Evolutionary conservation across 2,329 filamentous ascomycete species (phyloP), one percentile per base, ranked within the genome.

Genomic region (Cladosporium colombiae): DNA sequence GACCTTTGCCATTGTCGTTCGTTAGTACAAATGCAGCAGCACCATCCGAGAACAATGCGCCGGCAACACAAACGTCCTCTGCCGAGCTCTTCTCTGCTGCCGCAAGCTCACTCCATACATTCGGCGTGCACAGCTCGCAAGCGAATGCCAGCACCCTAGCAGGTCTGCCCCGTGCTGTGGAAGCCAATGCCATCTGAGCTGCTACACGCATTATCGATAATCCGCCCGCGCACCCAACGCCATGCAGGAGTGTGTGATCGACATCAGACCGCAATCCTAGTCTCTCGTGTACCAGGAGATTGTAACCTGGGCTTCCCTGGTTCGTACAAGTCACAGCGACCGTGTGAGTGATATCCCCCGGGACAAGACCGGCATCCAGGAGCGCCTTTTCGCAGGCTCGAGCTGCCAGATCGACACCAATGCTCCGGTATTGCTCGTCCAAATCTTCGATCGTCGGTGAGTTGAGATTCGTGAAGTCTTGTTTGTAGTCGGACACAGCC

Each of bases 31-130:
- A 76, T 0, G 88, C 86, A 65, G 88, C 88, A n/a, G 86, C 89
- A 69, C 87, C 90, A 74, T 91, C 89, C 23, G 88, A 90, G 74
- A 91, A 91, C 2, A 91, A 77, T 16, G 85, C 85, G 1, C 86
- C 81, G 1, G 88, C 89, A 70, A 91, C 89, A 35, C 88, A 81
- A 13, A 87, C 85, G 67, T 89, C 81, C 70, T 89, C 84, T 18
- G 73, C 89, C 84, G 74, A 84, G 87, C 68, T 90, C 84, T 49
- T 44, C 16, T 61, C 65, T 2, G 67, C 68, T 1, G 37, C 67
- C 21, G 59, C 67, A 56, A 91, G 77, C 75, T 91, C 89, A 70
- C 86, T 88, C 50, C 88, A 81, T 6, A 88, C 84, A 72, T 90
- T 78, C 1, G 84, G 70, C 40, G 75, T 80, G 55, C 77, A 79